These are phyloP conservation scores for Aurifilum marmelostoma DNA, from an alignment of 2,329 filamentous ascomycete species.

Conservation along the genomic window DNA sequence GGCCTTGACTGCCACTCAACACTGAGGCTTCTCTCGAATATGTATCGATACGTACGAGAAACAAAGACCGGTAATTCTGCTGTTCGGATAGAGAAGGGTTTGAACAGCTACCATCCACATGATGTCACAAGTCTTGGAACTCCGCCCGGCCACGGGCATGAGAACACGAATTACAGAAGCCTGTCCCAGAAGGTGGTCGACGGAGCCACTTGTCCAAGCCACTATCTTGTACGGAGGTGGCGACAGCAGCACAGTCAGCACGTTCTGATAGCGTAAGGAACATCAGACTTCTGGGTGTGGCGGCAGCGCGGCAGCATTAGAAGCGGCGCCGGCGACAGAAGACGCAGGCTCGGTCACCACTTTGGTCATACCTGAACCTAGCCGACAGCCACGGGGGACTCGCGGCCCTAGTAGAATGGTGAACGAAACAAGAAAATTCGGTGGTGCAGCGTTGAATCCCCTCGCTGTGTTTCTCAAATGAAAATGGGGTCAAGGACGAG, in stretches of 20 bases:
- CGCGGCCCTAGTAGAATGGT: neutral
- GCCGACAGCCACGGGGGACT: neutral
- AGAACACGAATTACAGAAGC: constrained; percentile 5
- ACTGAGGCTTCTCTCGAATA: neutral
- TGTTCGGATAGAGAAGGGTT: neutral
- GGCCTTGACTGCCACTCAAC: neutral
- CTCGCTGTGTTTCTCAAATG: neutral
- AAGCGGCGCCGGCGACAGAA: neutral
- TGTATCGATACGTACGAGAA: neutral
- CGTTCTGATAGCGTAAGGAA: neutral
- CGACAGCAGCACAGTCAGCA: constrained; percentile 2
- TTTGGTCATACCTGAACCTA: neutral
- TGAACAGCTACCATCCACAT: neutral
- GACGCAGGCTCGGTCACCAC: neutral
- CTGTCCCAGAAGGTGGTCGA: neutral
- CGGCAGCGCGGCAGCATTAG: neutral
- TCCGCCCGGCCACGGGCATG: neutral
- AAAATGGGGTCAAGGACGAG: neutral
- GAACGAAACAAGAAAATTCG: neutral
- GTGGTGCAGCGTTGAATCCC: neutral
- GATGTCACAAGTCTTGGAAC: neutral
- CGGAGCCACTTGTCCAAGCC: constrained; percentile 10
- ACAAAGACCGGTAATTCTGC: neutral
- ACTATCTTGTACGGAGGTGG: neutral
- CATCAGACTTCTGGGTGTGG: constrained; percentile 4